These are phyloP conservation scores for Dendrobium nobile DNA, from an alignment of 106 monocot species.

Conservation along the genomic window DNA sequence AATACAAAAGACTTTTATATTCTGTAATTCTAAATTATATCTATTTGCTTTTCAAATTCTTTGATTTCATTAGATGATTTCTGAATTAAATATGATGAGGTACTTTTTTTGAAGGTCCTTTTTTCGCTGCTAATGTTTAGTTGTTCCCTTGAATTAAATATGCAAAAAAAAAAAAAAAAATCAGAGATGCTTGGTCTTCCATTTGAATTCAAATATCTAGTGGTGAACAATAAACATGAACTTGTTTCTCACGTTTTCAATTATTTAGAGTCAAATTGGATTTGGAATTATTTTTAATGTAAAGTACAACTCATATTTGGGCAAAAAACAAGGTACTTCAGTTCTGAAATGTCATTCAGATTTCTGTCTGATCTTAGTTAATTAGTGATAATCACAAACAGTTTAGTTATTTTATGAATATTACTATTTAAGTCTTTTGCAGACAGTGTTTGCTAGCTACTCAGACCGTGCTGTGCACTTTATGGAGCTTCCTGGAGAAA, in stretches of 20 bases:
- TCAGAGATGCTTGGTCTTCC: neutral
- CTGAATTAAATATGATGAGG: neutral
- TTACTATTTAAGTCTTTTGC: conserved; percentile 19
- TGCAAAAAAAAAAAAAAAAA: too few relatives aligned
- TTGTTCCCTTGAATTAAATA: neutral
- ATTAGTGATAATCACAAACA: neutral
- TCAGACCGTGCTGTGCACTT: conserved; percentile 82
- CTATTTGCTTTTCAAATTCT: neutral
- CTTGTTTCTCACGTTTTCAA: neutral
- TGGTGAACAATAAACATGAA: neutral
- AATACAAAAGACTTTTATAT: neutral
- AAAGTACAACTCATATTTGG: neutral
- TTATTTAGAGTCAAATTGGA: neutral
- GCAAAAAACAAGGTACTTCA: neutral
- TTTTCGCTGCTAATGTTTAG: neutral
- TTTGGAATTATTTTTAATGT: neutral
- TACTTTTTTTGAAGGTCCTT: neutral
- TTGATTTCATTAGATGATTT: neutral
- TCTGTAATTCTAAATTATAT: neutral
- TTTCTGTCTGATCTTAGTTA: too few relatives aligned
- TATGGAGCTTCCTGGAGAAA: conserved; percentile 99
- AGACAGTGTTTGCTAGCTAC: conserved; percentile 85
- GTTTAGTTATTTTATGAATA: neutral
- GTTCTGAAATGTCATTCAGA: too few relatives aligned
- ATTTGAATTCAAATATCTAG: neutral